These are phyloP conservation scores for Cystobasidium onofrii DNA, from an alignment of 768 basidiomycete species.

Conservation along the genomic window DNA sequence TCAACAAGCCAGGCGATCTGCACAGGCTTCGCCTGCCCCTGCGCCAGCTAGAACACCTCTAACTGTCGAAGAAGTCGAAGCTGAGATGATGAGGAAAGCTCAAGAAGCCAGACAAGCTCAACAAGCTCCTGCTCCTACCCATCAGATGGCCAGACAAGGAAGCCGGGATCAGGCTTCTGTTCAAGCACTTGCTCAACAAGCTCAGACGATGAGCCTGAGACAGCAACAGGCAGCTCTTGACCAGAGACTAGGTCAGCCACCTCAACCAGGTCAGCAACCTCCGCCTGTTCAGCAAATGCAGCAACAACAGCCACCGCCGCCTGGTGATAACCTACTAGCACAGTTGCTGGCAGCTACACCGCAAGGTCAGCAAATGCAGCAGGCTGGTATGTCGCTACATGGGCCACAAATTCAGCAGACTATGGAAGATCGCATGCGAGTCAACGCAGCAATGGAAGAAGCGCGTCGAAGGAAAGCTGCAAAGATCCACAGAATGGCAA, in stretches of 20 bases:
- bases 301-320: conserved; percentile 58
- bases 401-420: conserved; percentile 1
- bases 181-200: conserved; percentile 28
- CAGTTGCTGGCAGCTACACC: conserved; percentile 66
- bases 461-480: conserved; percentile 68
- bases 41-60: background rate
- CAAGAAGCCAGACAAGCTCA: background rate
- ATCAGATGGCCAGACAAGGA: background rate
- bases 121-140: conserved; percentile 1
- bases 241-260: conserved; percentile 43
- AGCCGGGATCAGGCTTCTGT: background rate
- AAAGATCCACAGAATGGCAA: conserved; percentile 85
- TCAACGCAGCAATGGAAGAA: conserved; percentile 59
- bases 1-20: background rate
- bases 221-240: conserved; percentile 13
- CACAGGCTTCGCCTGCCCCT: background rate
- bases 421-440: conserved; percentile 52
- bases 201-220: conserved; percentile 7
- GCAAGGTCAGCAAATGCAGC: conserved; percentile 40
- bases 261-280: conserved; percentile 52
- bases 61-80: conserved; percentile 44
- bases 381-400: background rate
- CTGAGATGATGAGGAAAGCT: conserved; percentile 38
- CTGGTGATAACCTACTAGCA: conserved; percentile 61
- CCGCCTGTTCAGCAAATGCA: conserved; percentile 60